Conservation (phyloP, 2,329 filamentous ascomycete species). For the Verticillium dahliae region DNA sequence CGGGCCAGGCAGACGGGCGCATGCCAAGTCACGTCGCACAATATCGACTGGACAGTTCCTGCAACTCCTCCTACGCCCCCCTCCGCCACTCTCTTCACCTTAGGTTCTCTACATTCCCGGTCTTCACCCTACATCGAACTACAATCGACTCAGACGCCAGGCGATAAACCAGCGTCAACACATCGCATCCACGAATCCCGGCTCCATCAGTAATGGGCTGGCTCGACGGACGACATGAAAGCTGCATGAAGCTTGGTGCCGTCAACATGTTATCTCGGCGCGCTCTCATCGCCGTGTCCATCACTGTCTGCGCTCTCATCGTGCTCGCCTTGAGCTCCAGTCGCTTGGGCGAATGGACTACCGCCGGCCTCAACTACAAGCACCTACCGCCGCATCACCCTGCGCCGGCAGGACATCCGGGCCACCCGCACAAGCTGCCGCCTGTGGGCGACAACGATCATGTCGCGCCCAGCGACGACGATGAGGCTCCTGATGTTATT, state of each 20-base stretch:
- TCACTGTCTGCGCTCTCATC: slow-evolving; percentile 19
- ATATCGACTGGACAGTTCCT: too few relatives aligned
- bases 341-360: slow-evolving; percentile 20
- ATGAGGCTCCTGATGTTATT: background rate
- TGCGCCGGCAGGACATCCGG: background rate
- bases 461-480: slow-evolving; percentile 4
- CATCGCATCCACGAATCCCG: background rate
- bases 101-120: too few relatives aligned
- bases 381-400: slow-evolving; percentile 1
- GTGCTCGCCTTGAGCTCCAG: slow-evolving; percentile 25
- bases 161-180: background rate
- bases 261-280: slow-evolving; percentile 21
- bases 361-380: slow-evolving; percentile 20
- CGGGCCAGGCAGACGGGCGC: background rate
- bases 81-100: background rate
- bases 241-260: slow-evolving; percentile 4
- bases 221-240: slow-evolving; percentile 5
- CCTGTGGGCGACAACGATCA: slow-evolving; percentile 1
- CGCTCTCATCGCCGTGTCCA: slow-evolving; percentile 16
- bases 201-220: background rate
- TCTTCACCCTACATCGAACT: too few relatives aligned
- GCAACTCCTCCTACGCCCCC: background rate
- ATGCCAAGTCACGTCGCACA: background rate
- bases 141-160: too few relatives aligned
- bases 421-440: background rate